Conservation (phyloP, 176 grass and related monocot genomes). For the Leersia perrieri region DNA sequence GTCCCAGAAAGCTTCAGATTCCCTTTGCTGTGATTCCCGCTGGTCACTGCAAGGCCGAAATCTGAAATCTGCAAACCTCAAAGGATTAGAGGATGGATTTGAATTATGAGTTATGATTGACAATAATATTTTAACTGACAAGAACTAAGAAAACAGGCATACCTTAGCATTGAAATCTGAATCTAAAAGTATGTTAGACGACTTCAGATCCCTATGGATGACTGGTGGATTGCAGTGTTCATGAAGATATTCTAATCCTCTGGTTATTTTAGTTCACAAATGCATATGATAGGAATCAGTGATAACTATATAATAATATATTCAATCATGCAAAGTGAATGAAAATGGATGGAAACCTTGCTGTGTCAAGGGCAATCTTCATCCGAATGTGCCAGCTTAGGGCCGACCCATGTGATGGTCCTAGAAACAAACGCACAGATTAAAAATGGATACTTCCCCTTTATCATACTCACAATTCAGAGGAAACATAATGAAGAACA, state of each 20-base stretch:
- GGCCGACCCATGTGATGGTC: constrained; percentile 80
- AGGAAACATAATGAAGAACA: not conserved
- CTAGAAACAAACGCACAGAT: constrained; percentile 38
- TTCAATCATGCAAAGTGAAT: constrained; percentile 1
- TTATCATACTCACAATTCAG: not conserved
- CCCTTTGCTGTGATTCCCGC: constrained; percentile 66
- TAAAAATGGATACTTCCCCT: constrained; percentile 7
- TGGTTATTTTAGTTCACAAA: constrained; percentile 45
- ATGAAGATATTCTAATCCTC: constrained; percentile 96
- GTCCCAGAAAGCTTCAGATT: constrained; percentile 83
- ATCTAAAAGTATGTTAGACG: constrained; percentile 95
- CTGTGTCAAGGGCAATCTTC: constrained; percentile 96
- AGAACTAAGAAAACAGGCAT: constrained; percentile 22
- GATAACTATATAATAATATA: not conserved
- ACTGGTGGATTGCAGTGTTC: constrained; percentile 81
- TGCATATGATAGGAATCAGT: constrained; percentile 28
- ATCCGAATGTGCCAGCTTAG: constrained; percentile 87
- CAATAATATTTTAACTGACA: constrained; percentile 16
- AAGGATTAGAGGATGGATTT: not conserved
- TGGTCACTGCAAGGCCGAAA: constrained; percentile 81
- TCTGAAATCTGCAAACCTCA: constrained; percentile 76
- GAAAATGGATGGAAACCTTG: constrained; percentile 60
- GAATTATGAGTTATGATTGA: not conserved
- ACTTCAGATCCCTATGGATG: constrained; percentile 98
- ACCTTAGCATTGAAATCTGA: constrained; percentile 93